phyloP scores from a whole-genome alignment of 208 protist species.

The Trypanosoma rangeli region DNA sequence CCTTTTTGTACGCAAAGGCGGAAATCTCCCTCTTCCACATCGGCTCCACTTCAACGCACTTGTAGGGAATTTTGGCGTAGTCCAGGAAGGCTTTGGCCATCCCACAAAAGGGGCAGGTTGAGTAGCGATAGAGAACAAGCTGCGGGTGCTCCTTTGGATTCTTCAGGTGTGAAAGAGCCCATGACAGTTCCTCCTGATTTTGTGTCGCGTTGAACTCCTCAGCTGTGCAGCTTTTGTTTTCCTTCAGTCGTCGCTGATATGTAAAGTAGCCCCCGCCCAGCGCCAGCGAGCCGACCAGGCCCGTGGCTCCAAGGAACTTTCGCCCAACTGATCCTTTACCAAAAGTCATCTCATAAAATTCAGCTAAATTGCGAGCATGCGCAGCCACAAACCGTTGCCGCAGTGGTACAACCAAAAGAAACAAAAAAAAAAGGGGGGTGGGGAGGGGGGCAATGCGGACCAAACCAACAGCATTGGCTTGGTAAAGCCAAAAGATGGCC shows the following conservation, averaged over 20 bases:
- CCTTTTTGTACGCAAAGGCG: conserved; percentile 85
- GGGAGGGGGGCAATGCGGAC: neutral
- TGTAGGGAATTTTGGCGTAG: conserved; percentile 71
- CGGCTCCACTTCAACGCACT: conserved; percentile 88
- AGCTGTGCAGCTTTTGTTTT: conserved; percentile 77
- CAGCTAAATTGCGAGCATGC: neutral
- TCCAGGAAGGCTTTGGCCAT: conserved; percentile 89
- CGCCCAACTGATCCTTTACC: conserved; percentile 44
- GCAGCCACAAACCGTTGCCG: neutral
- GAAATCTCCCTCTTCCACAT: conserved; percentile 87
- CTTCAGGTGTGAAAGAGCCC: conserved; percentile 48
- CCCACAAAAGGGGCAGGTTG: conserved; percentile 90
- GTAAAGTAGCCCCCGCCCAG: conserved; percentile 59
- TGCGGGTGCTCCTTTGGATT: conserved; percentile 42
- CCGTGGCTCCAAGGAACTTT: conserved; percentile 40
- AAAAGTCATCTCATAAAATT: conserved; percentile 33
- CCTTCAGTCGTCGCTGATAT: conserved; percentile 72
- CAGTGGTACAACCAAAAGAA: neutral
- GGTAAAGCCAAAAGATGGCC: neutral
- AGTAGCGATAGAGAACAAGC: conserved; percentile 78
- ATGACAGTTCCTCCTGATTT: conserved; percentile 47
- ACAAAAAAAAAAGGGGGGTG: neutral
- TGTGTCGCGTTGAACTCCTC: conserved; percentile 79
- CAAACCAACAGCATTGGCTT: neutral
- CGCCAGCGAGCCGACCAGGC: conserved; percentile 33